Conservation (phyloP, 495 filamentous ascomycete species). For the Penicillium bialowiezense region DNA sequence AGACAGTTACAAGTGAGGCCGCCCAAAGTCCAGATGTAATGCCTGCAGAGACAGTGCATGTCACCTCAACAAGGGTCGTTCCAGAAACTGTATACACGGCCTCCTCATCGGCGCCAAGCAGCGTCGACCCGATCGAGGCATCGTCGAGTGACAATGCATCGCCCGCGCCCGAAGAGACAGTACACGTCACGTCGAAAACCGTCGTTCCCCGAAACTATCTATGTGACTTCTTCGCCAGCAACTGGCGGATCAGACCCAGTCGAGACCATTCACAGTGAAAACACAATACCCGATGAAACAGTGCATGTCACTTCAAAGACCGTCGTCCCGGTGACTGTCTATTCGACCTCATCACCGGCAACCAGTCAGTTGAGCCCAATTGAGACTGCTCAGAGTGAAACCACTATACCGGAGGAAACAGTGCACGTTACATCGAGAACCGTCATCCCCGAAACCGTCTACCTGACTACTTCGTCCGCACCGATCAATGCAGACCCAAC, state of each 20-base stretch:
- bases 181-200: no score
- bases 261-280: background rate
- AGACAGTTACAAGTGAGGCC: background rate
- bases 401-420: background rate
- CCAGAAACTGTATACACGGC: no score
- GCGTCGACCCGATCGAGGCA: no score
- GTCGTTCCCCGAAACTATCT: no score
- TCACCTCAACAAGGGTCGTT: no score
- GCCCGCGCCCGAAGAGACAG: no score
- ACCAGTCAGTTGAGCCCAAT: no score
- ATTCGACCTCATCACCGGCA: background rate
- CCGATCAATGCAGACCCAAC: background rate
- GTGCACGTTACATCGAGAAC: slow-evolving; percentile 8
- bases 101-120: no score
- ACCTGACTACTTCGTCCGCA: background rate
- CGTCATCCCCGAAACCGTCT: slow-evolving; percentile 6
- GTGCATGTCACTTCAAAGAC: background rate
- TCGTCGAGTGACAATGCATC: no score
- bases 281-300: background rate
- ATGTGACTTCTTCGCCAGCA: background rate
- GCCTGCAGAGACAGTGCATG: no score
- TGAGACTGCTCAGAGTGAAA: no score
- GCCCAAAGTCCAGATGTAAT: background rate
- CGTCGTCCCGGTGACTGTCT: background rate
- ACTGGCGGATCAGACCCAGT: background rate